Evolutionary conservation across 1,284 basidiomycete genomes (phyloP), one percentile per base, ranked within the genome.

Genomic region (Moniliophthora roreri): DNA sequence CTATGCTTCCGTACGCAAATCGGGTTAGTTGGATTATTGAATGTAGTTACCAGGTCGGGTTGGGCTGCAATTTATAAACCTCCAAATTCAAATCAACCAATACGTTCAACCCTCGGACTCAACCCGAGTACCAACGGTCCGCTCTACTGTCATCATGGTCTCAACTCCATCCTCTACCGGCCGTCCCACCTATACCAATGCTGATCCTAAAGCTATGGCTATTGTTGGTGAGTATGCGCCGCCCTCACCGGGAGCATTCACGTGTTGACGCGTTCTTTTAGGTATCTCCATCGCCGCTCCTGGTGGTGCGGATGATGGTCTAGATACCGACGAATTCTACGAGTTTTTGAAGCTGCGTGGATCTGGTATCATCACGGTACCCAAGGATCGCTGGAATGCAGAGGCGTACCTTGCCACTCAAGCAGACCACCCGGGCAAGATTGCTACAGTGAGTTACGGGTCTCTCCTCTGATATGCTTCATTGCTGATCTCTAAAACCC

Each of bases 341-440:
- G 48, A 49, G 10, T 49, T 49, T 24, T 28, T 49, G 36, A n/a
- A 49, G 35, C 11, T 20, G n/a, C 48, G 48, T 28, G 48, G 48
- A 9, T 49, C 48, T 38, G 48, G 48, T 21, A 49, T 49, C 35
- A 38, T 49, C 34, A 35, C 35, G 18, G 48, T 49, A 10, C 48
- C 48, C 6, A 21, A 37, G 15, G 35, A 49, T 38, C 48, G 48
- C 21, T 49, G 48, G 48, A 49, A 49, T 21, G 48, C 48, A 11
- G 48, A 49, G 38, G 48, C 48, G 23, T 49, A 38, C 35, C 48
- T 36, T 23, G 48, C 32, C 20, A 38, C 48, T 35, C 36, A 26
- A 23, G 11, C 6, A 11, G 28, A 32, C 28, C 28, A 32, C 28
- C 48, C 48, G 8, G 48, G 48, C 15, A 49, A 49, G 16, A 40